Base-by-base conservation (phyloP, 495 filamentous ascomycete genomes). In the Neurospora tetraspora region DNA sequence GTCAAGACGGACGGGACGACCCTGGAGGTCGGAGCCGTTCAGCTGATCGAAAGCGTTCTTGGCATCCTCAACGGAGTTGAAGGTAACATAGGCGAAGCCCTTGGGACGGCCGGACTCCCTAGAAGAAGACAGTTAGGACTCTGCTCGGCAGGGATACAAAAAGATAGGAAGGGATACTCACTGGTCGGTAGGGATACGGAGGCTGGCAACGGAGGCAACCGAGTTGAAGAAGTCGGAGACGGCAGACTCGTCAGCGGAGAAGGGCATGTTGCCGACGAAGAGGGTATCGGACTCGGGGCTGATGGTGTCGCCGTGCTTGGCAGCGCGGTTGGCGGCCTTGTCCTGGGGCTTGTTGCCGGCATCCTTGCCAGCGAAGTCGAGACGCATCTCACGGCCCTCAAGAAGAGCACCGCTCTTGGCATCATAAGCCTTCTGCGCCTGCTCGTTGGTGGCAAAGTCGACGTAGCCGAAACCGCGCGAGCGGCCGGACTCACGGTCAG, bases 401-500 rank as follows among this genome's bases (percentile, higher is more conserved):
- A 98, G 83, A 72, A 92, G 88, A 70, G 88, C 80, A 71, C 89
- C 93, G 80, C 92, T 91, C 93, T 92, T 97, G 75, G 85, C 91
- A 70, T 90, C 87, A 73, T 91, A 89, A 74, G 96, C 96, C 81
- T 91, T 90, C 76, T 89, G 86, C 36, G 93, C 93, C 80, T 88
- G 86, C 65, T 88, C 88, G 75, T 87, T 83, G 72, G 83, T 88
- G 77, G 85, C 84, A 83, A 93, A 99, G 84, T 99, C 96, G 74
- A 98, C 94, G 80, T 98, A 99, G 75, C 96, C 96, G 83, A 96
- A 99, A 75, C 96, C 96, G 82, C 93, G 94, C 78, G 95, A 97
- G 77, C 93, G 92, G 73, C 92, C 92, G 78, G 86, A 88, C 36
- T 89, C 90, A 77, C 90, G 89, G 82, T 99, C 96, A 70, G 89